Evolutionary conservation across 305 asterid genomes (phyloP).

Genomic region (Salvia sclarea): DNA sequence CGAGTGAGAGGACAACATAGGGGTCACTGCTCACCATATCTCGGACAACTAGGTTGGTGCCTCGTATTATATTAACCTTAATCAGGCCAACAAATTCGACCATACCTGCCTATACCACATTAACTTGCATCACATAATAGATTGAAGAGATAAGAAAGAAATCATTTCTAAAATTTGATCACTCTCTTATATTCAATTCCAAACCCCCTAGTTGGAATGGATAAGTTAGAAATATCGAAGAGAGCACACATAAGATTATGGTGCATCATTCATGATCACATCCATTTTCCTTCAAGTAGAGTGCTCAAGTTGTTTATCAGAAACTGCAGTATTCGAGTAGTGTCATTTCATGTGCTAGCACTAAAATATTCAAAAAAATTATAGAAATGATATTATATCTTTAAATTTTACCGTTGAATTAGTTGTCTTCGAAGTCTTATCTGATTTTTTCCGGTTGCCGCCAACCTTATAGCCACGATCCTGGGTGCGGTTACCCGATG

Average conservation of each 20-base stretch:
- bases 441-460: conserved; percentile 63
- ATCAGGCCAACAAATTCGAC: conserved; percentile 77
- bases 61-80: conserved; percentile 65
- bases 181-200: background rate
- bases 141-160: background rate
- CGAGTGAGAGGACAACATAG: conserved; percentile 67
- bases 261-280: background rate
- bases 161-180: background rate
- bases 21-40: conserved; percentile 78
- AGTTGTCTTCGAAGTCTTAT: conserved; percentile 46
- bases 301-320: background rate
- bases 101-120: conserved; percentile 74
- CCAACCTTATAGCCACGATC: conserved; percentile 67
- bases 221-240: background rate
- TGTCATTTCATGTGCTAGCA: background rate
- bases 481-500: conserved; percentile 47
- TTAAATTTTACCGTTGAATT: conserved; percentile 54
- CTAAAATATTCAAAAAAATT: background rate
- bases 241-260: background rate
- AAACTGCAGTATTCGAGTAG: background rate
- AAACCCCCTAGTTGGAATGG: background rate
- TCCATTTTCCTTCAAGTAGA: too few relatives aligned
- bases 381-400: background rate
- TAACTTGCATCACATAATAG: background rate
- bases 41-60: conserved; percentile 74